Percentiles rank a stretch among this genome's conserved stretches.
Conservation (phyloP, 306 rosid species). For the Canavalia gladiata region DNA sequence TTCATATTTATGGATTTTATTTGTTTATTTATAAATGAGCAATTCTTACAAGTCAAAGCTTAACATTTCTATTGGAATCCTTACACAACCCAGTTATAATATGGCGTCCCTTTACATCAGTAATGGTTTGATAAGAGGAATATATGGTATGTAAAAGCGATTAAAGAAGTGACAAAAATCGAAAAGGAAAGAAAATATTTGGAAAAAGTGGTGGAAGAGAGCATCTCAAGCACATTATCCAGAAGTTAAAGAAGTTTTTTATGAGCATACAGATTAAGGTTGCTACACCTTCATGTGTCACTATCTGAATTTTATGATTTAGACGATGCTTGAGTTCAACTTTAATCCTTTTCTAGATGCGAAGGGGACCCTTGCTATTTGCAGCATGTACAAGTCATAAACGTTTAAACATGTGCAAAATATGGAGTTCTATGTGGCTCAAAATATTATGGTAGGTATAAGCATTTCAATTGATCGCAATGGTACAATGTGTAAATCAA, state of each 20-base stretch:
- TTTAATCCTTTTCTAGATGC: neutral
- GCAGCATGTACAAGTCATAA: neutral
- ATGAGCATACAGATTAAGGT: neutral
- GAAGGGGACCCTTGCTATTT: neutral
- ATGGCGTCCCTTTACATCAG: neutral
- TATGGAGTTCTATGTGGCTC: neutral
- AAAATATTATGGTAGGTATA: slow-evolving; percentile 4
- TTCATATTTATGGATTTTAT: neutral
- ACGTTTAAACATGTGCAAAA: slow-evolving; percentile 25
- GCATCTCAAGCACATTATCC: neutral
- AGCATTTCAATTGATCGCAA: neutral
- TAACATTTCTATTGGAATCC: too few species aligned
- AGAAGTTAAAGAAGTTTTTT: slow-evolving; percentile 25
- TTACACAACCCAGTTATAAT: neutral
- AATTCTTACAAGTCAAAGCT: neutral
- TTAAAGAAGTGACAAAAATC: slow-evolving; percentile 11
- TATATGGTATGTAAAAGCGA: neutral
- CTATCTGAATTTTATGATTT: neutral
- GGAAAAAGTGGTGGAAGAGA: slow-evolving; percentile 1
- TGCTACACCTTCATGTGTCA: neutral
- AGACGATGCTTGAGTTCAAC: slow-evolving; percentile 15
- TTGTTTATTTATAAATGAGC: neutral
- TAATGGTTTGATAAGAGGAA: slow-evolving; percentile 13
- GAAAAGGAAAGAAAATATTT: slow-evolving; percentile 18
- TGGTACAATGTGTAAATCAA: slow-evolving; percentile 10